Evolutionary conservation across 1,284 basidiomycete species (phyloP).

Genomic region (Ganoderma meredithae): DNA sequence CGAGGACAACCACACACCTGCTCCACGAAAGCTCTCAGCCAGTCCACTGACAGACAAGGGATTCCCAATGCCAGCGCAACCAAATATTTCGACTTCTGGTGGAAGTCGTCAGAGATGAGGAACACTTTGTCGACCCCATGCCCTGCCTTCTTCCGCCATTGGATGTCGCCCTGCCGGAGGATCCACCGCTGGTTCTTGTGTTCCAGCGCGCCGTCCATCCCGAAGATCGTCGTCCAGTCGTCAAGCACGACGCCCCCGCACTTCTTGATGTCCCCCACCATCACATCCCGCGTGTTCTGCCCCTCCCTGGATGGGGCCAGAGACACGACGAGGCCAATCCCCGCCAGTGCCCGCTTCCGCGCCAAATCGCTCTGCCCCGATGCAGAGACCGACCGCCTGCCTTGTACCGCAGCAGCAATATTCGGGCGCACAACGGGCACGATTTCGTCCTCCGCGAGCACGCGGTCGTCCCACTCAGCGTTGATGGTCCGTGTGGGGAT

Average conservation of each 20-base stretch:
- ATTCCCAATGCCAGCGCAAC: conserved; percentile 86
- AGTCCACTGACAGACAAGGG: conserved; percentile 77
- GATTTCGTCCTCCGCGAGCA: conserved; percentile 49
- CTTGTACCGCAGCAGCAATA: conserved; percentile 51
- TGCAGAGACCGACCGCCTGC: conserved; percentile 37
- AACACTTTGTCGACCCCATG: conserved; percentile 65
- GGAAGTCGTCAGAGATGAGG: conserved; percentile 68
- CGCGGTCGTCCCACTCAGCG: conserved; percentile 61
- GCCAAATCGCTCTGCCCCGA: background rate
- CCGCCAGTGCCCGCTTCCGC: conserved; percentile 47
- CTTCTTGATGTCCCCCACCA: conserved; percentile 54
- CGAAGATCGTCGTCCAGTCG: conserved; percentile 72
- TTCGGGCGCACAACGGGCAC: conserved; percentile 48
- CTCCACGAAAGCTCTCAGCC: conserved; percentile 57
- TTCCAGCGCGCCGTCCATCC: conserved; percentile 58
- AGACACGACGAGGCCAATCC: conserved; percentile 48
- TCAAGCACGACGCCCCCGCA: conserved; percentile 69
- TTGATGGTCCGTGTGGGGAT: conserved; percentile 57
- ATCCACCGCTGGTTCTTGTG: conserved; percentile 59
- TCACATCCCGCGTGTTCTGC: conserved; percentile 48
- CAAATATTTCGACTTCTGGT: conserved; percentile 81
- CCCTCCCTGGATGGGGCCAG: conserved; percentile 34
- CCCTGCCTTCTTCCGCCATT: conserved; percentile 48
- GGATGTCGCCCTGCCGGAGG: conserved; percentile 53
- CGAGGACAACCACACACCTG: conserved; percentile 43